phyloP scores from a whole-genome alignment of 208 protist species.

The Wallacemonas sp. region DNA sequence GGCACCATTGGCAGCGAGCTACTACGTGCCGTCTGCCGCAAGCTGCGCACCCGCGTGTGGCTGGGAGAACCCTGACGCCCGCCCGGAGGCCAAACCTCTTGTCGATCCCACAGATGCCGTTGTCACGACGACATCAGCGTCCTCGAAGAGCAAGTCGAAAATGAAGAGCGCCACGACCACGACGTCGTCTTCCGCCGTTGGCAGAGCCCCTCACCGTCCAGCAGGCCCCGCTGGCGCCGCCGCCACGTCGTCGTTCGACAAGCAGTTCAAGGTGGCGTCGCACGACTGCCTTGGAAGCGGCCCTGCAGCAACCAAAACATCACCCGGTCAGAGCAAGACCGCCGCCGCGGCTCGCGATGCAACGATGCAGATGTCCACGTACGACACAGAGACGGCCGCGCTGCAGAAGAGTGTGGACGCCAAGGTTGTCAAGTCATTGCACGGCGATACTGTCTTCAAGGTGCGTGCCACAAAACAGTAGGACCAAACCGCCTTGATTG shows the following conservation, averaged over 20 bases:
- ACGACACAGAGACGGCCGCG: constrained; percentile 35
- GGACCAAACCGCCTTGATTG: too few relatives aligned
- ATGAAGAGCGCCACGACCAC: not conserved
- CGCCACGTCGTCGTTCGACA: constrained; percentile 28
- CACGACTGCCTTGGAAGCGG: constrained; percentile 25
- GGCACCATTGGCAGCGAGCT: too few relatives aligned
- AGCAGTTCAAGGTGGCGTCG: constrained; percentile 23
- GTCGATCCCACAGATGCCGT: constrained; percentile 5
- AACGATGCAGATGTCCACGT: constrained; percentile 9
- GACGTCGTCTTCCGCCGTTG: not conserved
- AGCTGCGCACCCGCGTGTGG: not conserved
- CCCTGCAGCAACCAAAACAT: not conserved
- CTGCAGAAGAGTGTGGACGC: constrained; percentile 44
- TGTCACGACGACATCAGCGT: not conserved
- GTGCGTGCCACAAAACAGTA: too few relatives aligned
- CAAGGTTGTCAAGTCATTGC: constrained; percentile 39
- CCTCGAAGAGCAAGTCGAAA: too few relatives aligned
- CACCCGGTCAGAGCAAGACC: too few relatives aligned
- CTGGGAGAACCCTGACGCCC: constrained; percentile 13
- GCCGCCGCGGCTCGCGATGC: not conserved
- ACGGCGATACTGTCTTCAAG: constrained; percentile 55
- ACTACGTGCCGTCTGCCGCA: not conserved
- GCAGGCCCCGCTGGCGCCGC: not conserved
- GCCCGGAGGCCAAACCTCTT: not conserved
- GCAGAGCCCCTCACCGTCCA: not conserved